Evolutionary conservation across 306 rosid genomes (phyloP).

Genomic region (Trifolium dubium): DNA sequence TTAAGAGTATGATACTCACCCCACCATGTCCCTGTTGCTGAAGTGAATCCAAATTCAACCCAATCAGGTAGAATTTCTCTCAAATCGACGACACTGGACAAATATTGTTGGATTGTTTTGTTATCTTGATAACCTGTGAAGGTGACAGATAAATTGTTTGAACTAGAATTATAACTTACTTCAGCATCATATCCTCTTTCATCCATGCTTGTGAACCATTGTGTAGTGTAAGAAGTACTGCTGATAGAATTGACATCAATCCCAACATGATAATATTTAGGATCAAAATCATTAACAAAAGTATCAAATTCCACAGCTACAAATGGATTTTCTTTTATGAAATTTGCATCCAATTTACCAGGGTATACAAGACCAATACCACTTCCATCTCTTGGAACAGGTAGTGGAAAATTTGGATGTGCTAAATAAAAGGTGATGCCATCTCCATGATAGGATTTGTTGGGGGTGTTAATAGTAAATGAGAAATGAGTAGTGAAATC

Average conservation of each 20-base stretch:
- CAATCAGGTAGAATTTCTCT: slow-evolving; percentile 32
- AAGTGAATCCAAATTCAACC: slow-evolving; percentile 51
- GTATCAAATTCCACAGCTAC: slow-evolving; percentile 65
- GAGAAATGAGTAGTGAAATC: slow-evolving; percentile 50
- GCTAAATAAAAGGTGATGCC: slow-evolving; percentile 61
- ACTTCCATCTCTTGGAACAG: slow-evolving; percentile 37
- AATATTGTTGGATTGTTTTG: slow-evolving; percentile 7
- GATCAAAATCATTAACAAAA: slow-evolving; percentile 35
- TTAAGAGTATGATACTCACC: slow-evolving; percentile 49
- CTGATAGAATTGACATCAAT: slow-evolving; percentile 19
- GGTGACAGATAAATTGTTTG: slow-evolving; percentile 34
- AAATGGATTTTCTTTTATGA: slow-evolving; percentile 36
- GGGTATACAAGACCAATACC: slow-evolving; percentile 43
- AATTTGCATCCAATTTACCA: not conserved
- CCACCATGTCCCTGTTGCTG: slow-evolving; percentile 31
- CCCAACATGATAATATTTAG: slow-evolving; percentile 40
- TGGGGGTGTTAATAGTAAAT: slow-evolving; percentile 47
- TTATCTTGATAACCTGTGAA: slow-evolving; percentile 37
- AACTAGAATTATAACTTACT: slow-evolving; percentile 24
- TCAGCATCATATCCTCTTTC: slow-evolving; percentile 38
- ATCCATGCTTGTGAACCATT: slow-evolving; percentile 40
- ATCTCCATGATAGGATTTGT: slow-evolving; percentile 24
- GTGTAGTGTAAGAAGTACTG: not conserved
- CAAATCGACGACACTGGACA: slow-evolving; percentile 8
- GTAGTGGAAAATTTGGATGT: slow-evolving; percentile 24